Evolutionary conservation across 345 rosid genomes (phyloP).

Genomic region (Populus simonii): DNA sequence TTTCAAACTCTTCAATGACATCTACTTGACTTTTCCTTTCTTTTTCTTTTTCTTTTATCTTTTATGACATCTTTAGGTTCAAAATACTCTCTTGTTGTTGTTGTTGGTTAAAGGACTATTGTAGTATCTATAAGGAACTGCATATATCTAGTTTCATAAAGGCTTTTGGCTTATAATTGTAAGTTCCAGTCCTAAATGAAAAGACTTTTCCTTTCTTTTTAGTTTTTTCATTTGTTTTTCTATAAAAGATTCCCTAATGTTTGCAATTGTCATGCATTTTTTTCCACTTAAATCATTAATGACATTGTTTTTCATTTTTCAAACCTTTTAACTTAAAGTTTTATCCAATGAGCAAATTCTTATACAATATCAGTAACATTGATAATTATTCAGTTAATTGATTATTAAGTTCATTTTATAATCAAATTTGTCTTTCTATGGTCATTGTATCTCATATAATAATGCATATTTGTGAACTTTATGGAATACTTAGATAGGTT

Average conservation of each 20-base stretch:
- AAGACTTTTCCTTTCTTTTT: not conserved
- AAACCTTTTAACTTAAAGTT: no score
- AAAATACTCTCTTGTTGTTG: constrained; percentile 91
- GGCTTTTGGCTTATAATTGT: constrained; percentile 83
- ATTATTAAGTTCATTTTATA: no score
- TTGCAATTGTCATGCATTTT: not conserved
- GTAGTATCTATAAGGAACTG: constrained; percentile 84
- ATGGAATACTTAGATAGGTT: no score
- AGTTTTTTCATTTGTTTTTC: not conserved
- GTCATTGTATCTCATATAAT: no score
- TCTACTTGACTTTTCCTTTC: not conserved
- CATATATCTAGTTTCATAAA: constrained; percentile 79
- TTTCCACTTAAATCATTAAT: not conserved
- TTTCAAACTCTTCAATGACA: not conserved
- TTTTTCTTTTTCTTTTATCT: not conserved
- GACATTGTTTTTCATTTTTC: no score
- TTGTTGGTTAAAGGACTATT: constrained; percentile 75
- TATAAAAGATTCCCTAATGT: not conserved
- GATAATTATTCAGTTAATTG: no score
- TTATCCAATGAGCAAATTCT: no score
- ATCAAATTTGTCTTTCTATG: no score
- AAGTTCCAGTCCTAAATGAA: constrained; percentile 28
- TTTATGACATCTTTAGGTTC: constrained; percentile 43
- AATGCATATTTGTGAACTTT: no score
- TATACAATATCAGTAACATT: no score